Evolutionary conservation across 352 stramenopile genomes (phyloP), one percentile per base, ranked within the genome.

Genomic region (Phytopythium sindhum): DNA sequence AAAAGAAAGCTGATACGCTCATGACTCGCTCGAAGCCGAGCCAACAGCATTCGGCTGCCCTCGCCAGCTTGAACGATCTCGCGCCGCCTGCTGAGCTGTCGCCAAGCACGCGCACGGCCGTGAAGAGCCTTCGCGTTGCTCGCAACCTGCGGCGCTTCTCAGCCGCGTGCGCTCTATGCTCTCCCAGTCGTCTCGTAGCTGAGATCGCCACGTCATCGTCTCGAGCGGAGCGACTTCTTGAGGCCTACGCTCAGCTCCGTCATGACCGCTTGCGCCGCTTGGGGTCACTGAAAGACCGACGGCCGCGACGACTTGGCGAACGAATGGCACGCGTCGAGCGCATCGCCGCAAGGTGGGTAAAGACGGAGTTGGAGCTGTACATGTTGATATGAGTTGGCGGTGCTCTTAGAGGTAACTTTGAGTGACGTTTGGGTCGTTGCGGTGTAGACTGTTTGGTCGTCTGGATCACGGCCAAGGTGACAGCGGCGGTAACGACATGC

Each of bases 271-370:
- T 11, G 48, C 48, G 33, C 15, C n/a, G 21, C n/a, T 47, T 47
- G n/a, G 31, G n/a, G 2, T 12, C 4, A n/a, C 0, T 5, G 42
- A 41, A 19, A 12, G 15, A 5, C 4, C 23, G 37, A 17, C 21
- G 3, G 0, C 2, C 24, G 19, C 53, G 29, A 3, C 39, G 56
- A 8, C 39, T 61, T 24, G 29, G 51, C 35, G 21, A 7, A 62
- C 29, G 57, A 55, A 35, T 63, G 23, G 19, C 67, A 33, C 61
- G 66, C 52, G 54, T 80, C 50, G 72, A 80, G 61, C 33, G 21
- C 63, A 35, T 74, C 21, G 60, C 67, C 19, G 70, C 73, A 48
- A 77, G 65, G 70, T 77, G 61, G 11, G 48, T 10, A 28, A 12
- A 28, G 10, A 29, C 33, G 45, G 23, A 21, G 2, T 3, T 4